Percentiles rank a stretch among this genome's conserved stretches.
These are phyloP conservation scores for Penicillium polonicum DNA, from an alignment of 2,329 filamentous ascomycete genomes.

Conservation along the genomic window DNA sequence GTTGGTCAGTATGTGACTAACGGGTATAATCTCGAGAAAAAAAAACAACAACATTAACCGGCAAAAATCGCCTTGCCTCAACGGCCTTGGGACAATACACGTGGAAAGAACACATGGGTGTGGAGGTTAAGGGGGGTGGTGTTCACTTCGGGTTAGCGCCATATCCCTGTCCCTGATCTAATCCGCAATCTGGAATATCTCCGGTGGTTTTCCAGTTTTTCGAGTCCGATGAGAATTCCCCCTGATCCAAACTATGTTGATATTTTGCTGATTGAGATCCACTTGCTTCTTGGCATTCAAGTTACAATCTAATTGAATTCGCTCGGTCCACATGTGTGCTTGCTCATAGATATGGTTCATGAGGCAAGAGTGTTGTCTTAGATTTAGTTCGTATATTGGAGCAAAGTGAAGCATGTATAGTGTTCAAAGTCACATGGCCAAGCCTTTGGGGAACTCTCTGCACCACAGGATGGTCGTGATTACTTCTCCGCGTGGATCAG, in stretches of 20 bases:
- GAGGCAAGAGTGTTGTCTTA: neutral
- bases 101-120: neutral
- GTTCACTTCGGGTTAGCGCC: constrained; percentile 14
- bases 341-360: neutral
- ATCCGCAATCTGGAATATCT: constrained; percentile 24
- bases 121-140: neutral
- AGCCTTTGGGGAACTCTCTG: neutral
- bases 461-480: neutral
- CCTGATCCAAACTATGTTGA: constrained; percentile 19
- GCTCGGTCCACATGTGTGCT: neutral
- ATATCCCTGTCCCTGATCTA: constrained; percentile 12
- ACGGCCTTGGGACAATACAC: neutral
- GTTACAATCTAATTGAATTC: neutral
- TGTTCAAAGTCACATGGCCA: neutral
- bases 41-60: neutral
- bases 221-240: neutral
- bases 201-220: constrained; percentile 7
- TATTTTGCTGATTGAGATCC: constrained; percentile 3
- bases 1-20: neutral
- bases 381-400: neutral
- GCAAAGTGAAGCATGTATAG: neutral
- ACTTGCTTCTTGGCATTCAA: neutral
- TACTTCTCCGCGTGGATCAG: neutral
- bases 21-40: no score
- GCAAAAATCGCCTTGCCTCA: neutral